These are phyloP conservation scores for Teunomyces funiuensis DNA, from an alignment of 805 yeast species.

Conservation along the genomic window DNA sequence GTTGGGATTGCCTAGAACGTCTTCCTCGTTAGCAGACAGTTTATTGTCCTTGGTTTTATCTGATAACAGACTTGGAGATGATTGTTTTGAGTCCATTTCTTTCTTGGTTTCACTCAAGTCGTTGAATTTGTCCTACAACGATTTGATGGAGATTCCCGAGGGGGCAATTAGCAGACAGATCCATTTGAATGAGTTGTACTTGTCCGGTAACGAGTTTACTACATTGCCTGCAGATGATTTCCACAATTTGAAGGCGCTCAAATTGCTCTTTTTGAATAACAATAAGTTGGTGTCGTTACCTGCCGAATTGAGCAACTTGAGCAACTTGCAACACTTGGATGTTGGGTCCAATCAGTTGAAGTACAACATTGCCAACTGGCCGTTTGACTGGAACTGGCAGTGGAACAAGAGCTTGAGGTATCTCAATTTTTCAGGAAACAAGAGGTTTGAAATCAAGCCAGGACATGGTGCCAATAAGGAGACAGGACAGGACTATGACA, in stretches of 20 bases:
- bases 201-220: constrained; percentile 81
- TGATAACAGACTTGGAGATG: constrained; percentile 82
- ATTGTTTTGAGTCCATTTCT: constrained; percentile 67
- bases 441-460: constrained; percentile 83
- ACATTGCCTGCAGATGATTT: constrained; percentile 86
- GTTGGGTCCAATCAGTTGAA: constrained; percentile 88
- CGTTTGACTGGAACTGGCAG: constrained; percentile 98
- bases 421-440: constrained; percentile 89
- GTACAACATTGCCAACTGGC: constrained; percentile 91
- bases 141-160: constrained; percentile 73
- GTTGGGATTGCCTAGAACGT: constrained; percentile 5
- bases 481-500: constrained; percentile 65
- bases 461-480: constrained; percentile 55
- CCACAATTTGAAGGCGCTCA: constrained; percentile 56
- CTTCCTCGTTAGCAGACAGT: constrained; percentile 44
- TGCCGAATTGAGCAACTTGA: constrained; percentile 75
- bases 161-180: constrained; percentile 63
- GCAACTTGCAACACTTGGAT: constrained; percentile 68
- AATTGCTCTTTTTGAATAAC: constrained; percentile 69
- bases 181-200: constrained; percentile 59
- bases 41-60: constrained; percentile 63
- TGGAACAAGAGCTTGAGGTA: constrained; percentile 73
- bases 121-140: constrained; percentile 82
- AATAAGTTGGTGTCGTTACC: constrained; percentile 86
- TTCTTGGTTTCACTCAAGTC: constrained; percentile 55